Evolutionary conservation across 2,329 filamentous ascomycete genomes (phyloP).

Genomic region (Sarocladiaceae sp.): DNA sequence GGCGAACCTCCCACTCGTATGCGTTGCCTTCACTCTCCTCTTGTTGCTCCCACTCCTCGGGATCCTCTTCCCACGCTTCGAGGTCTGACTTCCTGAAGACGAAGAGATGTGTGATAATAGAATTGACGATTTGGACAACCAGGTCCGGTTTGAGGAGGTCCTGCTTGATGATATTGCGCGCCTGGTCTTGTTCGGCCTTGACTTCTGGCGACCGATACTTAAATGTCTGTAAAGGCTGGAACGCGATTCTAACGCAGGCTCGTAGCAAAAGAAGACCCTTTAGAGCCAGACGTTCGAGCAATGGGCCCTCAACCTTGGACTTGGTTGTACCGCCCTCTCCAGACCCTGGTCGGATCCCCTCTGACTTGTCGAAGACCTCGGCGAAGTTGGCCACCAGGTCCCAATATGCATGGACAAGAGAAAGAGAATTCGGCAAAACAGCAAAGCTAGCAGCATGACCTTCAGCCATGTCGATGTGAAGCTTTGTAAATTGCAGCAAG

Average conservation of each 20-base stretch:
- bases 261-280: slow-evolving; percentile 78
- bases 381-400: slow-evolving; percentile 70
- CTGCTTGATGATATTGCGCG: slow-evolving; percentile 62
- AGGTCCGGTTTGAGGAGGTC: slow-evolving; percentile 71
- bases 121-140: slow-evolving; percentile 74
- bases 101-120: slow-evolving; percentile 82
- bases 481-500: slow-evolving; percentile 81
- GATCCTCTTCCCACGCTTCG: slow-evolving; percentile 87
- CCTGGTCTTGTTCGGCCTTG: slow-evolving; percentile 68
- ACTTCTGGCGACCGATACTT: slow-evolving; percentile 70
- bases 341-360: slow-evolving; percentile 43
- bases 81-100: slow-evolving; percentile 80
- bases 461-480: slow-evolving; percentile 81
- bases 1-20: slow-evolving; percentile 87
- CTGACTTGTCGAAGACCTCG: slow-evolving; percentile 60
- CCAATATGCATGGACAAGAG: slow-evolving; percentile 81
- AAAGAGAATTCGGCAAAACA: slow-evolving; percentile 70
- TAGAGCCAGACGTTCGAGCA: slow-evolving; percentile 73
- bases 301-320: slow-evolving; percentile 50
- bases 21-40: slow-evolving; percentile 80
- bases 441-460: slow-evolving; percentile 77
- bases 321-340: slow-evolving; percentile 33
- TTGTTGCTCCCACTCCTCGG: slow-evolving; percentile 89
- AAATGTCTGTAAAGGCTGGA: slow-evolving; percentile 74
- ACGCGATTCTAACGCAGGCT: slow-evolving; percentile 78